Evolutionary conservation across 2,329 filamentous ascomycete species (phyloP).

Genomic region (Pestalotiopsis sp.): DNA sequence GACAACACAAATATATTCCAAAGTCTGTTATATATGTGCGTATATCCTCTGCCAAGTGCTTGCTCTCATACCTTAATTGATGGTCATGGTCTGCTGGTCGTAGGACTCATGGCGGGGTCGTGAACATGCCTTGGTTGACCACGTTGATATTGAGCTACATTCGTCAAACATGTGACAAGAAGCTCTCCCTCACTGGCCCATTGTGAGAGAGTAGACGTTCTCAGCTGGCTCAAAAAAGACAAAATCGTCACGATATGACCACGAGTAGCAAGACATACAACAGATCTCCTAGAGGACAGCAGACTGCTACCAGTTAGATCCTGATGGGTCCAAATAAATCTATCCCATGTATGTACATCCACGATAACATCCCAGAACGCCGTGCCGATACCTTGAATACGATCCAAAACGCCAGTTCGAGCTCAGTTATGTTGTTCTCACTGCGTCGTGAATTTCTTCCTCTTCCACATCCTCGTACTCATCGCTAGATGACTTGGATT

Average conservation of each 20-base stretch:
- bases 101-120: too few relatives aligned
- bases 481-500: slow-evolving; percentile 32
- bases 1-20: not conserved
- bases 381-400: not conserved
- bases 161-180: not conserved
- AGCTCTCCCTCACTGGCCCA: not conserved
- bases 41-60: too few relatives aligned
- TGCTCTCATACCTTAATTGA: too few relatives aligned
- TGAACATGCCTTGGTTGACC: too few relatives aligned
- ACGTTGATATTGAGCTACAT: not conserved
- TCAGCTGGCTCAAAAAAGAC: not conserved
- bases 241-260: not conserved
- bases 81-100: too few relatives aligned
- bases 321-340: not conserved
- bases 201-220: not conserved
- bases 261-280: not conserved
- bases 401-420: not conserved
- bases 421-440: slow-evolving; percentile 25
- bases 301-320: not conserved
- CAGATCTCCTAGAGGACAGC: not conserved
- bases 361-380: slow-evolving; percentile 1
- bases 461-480: slow-evolving; percentile 41
- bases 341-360: slow-evolving; percentile 3
- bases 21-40: not conserved
- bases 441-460: slow-evolving; percentile 27